Percentiles rank a stretch among this genome's conserved stretches.
Conservation (phyloP, 352 stramenopile species). For the Globisporangium cystogenes region DNA sequence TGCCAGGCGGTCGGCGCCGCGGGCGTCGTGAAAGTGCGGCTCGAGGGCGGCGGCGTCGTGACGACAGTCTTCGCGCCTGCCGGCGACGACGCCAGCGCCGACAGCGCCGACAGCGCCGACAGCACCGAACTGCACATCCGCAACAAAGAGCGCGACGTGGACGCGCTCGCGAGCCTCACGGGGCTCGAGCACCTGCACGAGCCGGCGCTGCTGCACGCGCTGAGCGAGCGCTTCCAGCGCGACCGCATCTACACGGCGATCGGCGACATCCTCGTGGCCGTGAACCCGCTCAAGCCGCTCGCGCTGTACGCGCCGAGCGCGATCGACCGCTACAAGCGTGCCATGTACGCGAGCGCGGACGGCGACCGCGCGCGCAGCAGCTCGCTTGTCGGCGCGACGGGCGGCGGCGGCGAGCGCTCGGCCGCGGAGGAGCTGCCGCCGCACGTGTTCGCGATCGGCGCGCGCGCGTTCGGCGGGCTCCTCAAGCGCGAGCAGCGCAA, state of each 20-base stretch:
- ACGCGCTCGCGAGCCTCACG: slow-evolving; percentile 57
- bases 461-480: slow-evolving; percentile 77
- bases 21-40: slow-evolving; percentile 39
- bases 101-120: slow-evolving; percentile 15
- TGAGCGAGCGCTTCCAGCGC: slow-evolving; percentile 65
- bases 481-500: slow-evolving; percentile 37
- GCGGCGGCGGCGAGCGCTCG: slow-evolving; percentile 5
- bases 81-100: neutral
- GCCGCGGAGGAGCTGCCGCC: slow-evolving; percentile 30
- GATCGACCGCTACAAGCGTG: slow-evolving; percentile 63
- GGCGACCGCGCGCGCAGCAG: slow-evolving; percentile 5
- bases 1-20: slow-evolving; percentile 37
- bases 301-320: slow-evolving; percentile 53
- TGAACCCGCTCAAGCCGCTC: slow-evolving; percentile 82
- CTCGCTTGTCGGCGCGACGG: slow-evolving; percentile 4
- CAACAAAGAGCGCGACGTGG: slow-evolving; percentile 58
- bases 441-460: slow-evolving; percentile 90
- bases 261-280: slow-evolving; percentile 75
- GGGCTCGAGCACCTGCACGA: slow-evolving; percentile 81
- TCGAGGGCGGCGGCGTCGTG: slow-evolving; percentile 34
- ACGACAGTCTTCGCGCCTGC: slow-evolving; percentile 22
- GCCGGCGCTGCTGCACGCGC: slow-evolving; percentile 70
- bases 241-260: slow-evolving; percentile 88
- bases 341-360: slow-evolving; percentile 20
- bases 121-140: slow-evolving; percentile 55